Conservation (phyloP, 331 rosid genomes). For the Arachis monticola region DNA sequence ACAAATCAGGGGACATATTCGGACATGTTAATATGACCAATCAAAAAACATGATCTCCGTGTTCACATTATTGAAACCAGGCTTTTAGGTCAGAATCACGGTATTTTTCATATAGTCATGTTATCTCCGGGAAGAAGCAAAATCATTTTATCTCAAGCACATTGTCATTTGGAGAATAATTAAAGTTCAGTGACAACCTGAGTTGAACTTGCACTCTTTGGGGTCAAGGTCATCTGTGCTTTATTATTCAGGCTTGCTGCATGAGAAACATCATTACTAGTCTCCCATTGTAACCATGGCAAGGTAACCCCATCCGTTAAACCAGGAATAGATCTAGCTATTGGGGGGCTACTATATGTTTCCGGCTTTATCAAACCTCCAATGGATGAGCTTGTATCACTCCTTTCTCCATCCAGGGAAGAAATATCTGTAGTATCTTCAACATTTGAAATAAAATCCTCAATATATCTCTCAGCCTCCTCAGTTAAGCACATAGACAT, state of each 20-base stretch:
- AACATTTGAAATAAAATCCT: slow-evolving; percentile 90
- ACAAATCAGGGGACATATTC: background rate
- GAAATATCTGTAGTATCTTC: slow-evolving; percentile 97
- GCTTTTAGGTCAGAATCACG: background rate
- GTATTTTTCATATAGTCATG: slow-evolving; percentile 16
- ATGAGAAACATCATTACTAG: slow-evolving; percentile 60
- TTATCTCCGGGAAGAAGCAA: slow-evolving; percentile 13
- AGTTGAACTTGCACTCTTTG: slow-evolving; percentile 46
- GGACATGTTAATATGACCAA: background rate
- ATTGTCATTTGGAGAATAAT: slow-evolving; percentile 25
- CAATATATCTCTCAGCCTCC: slow-evolving; percentile 89
- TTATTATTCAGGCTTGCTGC: slow-evolving; percentile 48
- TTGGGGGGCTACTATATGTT: slow-evolving; percentile 50
- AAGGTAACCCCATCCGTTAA: slow-evolving; percentile 75
- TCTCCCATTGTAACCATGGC: slow-evolving; percentile 98
- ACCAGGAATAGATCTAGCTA: slow-evolving; percentile 60
- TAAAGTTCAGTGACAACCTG: slow-evolving; percentile 43
- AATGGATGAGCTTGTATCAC: slow-evolving; percentile 87
- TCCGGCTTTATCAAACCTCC: slow-evolving; percentile 68
- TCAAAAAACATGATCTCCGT: background rate
- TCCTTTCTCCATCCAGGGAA: slow-evolving; percentile 92
- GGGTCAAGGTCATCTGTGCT: slow-evolving; percentile 51
- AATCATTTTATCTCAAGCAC: slow-evolving; percentile 14
- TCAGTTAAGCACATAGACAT: slow-evolving; percentile 76
- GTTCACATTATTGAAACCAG: slow-evolving; percentile 10